phyloP scores from a whole-genome alignment of 345 rosid species.

The Capsella bursapastoris region DNA sequence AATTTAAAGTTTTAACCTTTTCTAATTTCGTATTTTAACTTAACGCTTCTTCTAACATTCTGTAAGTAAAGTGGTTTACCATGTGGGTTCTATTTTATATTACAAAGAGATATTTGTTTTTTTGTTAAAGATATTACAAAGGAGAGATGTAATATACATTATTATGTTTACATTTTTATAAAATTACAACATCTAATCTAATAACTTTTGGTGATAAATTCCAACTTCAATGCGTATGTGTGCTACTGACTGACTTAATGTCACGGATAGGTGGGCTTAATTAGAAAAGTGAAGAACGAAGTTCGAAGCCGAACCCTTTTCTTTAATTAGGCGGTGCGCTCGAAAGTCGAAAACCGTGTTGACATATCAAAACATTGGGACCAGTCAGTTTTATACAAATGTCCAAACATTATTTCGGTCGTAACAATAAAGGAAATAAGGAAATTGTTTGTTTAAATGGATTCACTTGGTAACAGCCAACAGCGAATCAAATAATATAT shows the following conservation, averaged over 20 bases:
- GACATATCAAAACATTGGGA: constrained; percentile 35
- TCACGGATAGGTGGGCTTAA: constrained; percentile 21
- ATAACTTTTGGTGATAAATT: too few relatives aligned
- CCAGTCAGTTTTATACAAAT: constrained; percentile 25
- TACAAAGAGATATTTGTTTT: too few relatives aligned
- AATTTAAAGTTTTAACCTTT: background rate
- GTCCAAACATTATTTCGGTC: constrained; percentile 35
- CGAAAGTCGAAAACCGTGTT: constrained; percentile 38
- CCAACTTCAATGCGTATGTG: background rate
- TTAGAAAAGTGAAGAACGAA: background rate
- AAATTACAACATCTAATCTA: too few relatives aligned
- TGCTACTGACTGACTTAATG: constrained; percentile 1
- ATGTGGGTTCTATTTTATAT: background rate
- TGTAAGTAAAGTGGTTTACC: background rate
- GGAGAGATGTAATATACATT: too few relatives aligned
- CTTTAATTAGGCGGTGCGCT: constrained; percentile 29
- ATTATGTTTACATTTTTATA: too few relatives aligned
- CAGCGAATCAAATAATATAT: constrained; percentile 28
- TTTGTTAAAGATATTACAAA: too few relatives aligned
- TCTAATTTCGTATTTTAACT: background rate
- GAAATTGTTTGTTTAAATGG: background rate
- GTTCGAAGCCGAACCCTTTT: background rate
- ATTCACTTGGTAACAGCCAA: constrained; percentile 30
- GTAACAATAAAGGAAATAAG: background rate
- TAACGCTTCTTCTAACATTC: background rate